Percentiles rank a stretch among this genome's conserved stretches.
phyloP scores from a whole-genome alignment of 139 green algal species.

The Chlamydomonas sphaeroides region DNA sequence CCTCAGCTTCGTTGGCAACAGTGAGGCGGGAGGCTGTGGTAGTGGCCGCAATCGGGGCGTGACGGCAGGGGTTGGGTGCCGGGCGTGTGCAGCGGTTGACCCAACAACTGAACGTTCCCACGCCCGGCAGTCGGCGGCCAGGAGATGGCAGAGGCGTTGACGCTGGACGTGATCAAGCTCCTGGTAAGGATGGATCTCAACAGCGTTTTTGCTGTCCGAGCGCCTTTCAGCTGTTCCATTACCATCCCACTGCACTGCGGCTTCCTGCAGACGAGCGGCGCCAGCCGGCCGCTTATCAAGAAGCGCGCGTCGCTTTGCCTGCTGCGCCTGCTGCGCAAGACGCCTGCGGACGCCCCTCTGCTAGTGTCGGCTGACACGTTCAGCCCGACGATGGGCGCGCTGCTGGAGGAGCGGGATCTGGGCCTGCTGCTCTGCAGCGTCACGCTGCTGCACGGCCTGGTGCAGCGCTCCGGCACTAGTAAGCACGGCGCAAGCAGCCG shows the following conservation, averaged over 20 bases:
- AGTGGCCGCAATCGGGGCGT: too few relatives aligned
- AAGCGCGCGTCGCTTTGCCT: conserved; percentile 98
- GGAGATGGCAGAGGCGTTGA: conserved; percentile 96
- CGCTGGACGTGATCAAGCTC: conserved; percentile 91
- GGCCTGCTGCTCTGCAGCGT: conserved; percentile 86
- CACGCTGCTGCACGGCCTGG: conserved; percentile 89
- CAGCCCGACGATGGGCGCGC: conserved; percentile 56
- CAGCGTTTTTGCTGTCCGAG: too few relatives aligned
- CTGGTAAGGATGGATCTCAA: conserved; percentile 71
- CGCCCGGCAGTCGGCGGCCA: conserved; percentile 84
- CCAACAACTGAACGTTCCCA: too few relatives aligned
- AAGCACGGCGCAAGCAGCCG: neutral
- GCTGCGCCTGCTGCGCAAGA: conserved; percentile 93
- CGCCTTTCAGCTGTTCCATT: too few relatives aligned
- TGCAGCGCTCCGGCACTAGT: conserved; percentile 66
- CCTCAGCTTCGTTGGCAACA: conserved; percentile 90
- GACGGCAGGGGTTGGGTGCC: too few relatives aligned
- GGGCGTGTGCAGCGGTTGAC: too few relatives aligned
- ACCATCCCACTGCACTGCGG: too few relatives aligned
- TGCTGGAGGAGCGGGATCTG: conserved; percentile 94
- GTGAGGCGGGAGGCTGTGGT: too few relatives aligned
- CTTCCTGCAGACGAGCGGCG: conserved; percentile 71
- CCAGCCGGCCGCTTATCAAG: conserved; percentile 84
- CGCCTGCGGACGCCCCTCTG: conserved; percentile 67
- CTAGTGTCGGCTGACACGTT: conserved; percentile 71